These are phyloP conservation scores for Rubroboletus pulcherrimus DNA, from an alignment of 768 basidiomycete species.

Conservation along the genomic window DNA sequence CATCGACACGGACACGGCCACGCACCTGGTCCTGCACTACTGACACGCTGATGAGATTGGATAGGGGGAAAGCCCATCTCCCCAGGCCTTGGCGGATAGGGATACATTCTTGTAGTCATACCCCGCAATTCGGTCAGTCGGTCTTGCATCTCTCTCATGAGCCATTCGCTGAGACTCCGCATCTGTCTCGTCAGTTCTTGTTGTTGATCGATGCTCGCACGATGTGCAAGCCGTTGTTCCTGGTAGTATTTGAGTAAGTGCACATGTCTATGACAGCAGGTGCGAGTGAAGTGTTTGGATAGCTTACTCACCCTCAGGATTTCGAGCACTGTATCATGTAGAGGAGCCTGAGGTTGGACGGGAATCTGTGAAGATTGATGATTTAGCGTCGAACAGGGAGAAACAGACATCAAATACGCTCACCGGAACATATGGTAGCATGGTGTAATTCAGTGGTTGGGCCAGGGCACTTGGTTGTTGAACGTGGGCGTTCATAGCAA, in stretches of 20 bases:
- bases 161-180: slow-evolving; percentile 1
- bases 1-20: not conserved
- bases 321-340: slow-evolving; percentile 3
- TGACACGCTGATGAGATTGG: not conserved
- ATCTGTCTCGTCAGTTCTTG: slow-evolving; percentile 1
- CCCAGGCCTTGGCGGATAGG: not conserved
- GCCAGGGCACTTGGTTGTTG: not conserved
- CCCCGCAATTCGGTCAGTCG: not conserved
- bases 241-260: not conserved
- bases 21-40: not conserved
- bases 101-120: not conserved
- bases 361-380: not conserved
- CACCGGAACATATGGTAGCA: not conserved
- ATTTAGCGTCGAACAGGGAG: not conserved
- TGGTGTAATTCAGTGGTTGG: not conserved
- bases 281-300: not conserved
- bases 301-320: slow-evolving; percentile 1
- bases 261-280: not conserved
- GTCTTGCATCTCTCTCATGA: slow-evolving; percentile 10
- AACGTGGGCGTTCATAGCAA: not conserved
- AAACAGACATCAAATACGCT: not conserved
- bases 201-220: slow-evolving; percentile 1
- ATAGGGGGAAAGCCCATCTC: not conserved
- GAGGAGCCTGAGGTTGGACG: not conserved
- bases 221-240: slow-evolving; percentile 6